Percentiles rank a stretch among this genome's conserved stretches.
These are phyloP conservation scores for Urostyla sp. DNA, from an alignment of 73 alveolate genomes.

Conservation along the genomic window DNA sequence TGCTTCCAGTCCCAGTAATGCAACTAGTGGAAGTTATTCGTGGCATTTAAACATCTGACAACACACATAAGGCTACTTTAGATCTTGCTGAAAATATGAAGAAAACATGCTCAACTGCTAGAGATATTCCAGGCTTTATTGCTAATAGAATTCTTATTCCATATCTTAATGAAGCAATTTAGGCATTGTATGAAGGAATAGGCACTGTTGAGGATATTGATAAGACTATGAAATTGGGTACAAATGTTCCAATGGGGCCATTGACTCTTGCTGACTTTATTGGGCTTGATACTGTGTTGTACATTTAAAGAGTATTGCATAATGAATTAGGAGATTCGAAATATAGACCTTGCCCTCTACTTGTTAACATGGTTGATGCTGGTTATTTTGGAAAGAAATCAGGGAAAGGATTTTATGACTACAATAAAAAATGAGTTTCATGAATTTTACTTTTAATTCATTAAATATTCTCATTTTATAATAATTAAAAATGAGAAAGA, in stretches of 20 bases:
- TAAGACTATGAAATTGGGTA: slow-evolving; percentile 95
- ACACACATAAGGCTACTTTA: slow-evolving; percentile 81
- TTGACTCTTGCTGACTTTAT: slow-evolving; percentile 96
- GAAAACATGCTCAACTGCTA: slow-evolving; percentile 81
- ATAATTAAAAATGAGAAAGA: too few relatives aligned
- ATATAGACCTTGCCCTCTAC: slow-evolving; percentile 95
- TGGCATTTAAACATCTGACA: slow-evolving; percentile 89
- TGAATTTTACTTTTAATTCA: too few relatives aligned
- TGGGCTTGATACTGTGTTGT: slow-evolving; percentile 91
- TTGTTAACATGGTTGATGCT: slow-evolving; percentile 93
- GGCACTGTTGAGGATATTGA: slow-evolving; percentile 95
- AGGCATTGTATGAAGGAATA: slow-evolving; percentile 90
- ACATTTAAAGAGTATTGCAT: slow-evolving; percentile 80
- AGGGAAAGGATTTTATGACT: slow-evolving; percentile 96
- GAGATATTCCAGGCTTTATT: slow-evolving; percentile 93
- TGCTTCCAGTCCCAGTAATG: slow-evolving; percentile 99
- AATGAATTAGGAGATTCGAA: slow-evolving; percentile 94
- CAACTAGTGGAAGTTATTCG: slow-evolving; percentile 91
- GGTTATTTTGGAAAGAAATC: slow-evolving; percentile 95
- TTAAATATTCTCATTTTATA: too few relatives aligned
- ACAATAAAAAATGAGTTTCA: slow-evolving; percentile 70
- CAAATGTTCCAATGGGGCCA: slow-evolving; percentile 99
- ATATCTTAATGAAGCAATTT: slow-evolving; percentile 95
- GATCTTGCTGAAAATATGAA: slow-evolving; percentile 82
- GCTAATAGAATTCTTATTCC: slow-evolving; percentile 96